Percentiles rank a stretch among this genome's conserved stretches.
Conservation (phyloP, 2,329 filamentous ascomycete genomes). For the Trichoderma harzianum region DNA sequence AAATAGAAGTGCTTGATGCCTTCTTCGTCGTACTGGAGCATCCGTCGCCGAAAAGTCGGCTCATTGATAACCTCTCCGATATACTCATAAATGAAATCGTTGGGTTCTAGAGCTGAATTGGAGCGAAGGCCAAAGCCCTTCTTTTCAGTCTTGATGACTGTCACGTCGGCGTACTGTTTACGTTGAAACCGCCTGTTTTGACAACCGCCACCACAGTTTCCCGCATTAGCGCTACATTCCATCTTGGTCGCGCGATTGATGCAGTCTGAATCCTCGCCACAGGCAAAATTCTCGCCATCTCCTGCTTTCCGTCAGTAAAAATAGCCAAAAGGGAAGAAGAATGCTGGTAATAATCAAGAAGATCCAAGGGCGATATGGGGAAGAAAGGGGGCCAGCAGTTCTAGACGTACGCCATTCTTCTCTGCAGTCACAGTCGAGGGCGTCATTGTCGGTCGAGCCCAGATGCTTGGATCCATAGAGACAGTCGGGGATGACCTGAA, state of each 20-base stretch:
- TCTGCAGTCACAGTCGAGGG: conserved; percentile 89
- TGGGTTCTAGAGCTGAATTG: conserved; percentile 69
- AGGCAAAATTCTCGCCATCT: conserved; percentile 72
- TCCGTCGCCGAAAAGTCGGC: conserved; percentile 79
- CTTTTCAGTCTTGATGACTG: conserved; percentile 96
- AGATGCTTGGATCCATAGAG: conserved; percentile 89
- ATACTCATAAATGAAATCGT: conserved; percentile 97
- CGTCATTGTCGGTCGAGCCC: conserved; percentile 84
- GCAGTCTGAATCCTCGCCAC: conserved; percentile 94
- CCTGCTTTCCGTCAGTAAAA: conserved; percentile 37
- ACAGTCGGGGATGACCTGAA: conserved; percentile 79
- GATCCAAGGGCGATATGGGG: not conserved
- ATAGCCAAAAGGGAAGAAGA: not conserved
- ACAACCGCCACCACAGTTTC: conserved; percentile 82
- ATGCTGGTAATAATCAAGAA: conserved; percentile 2
- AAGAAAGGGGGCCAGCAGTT: not conserved
- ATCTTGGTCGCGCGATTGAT: conserved; percentile 98
- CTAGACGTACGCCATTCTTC: conserved; percentile 85
- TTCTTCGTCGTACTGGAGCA: conserved; percentile 90
- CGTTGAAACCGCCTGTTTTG: conserved; percentile 94
- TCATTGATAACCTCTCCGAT: conserved; percentile 98
- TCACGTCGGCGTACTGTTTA: conserved; percentile 84
- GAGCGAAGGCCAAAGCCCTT: conserved; percentile 92
- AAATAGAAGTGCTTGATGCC: conserved; percentile 99
- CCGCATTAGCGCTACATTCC: conserved; percentile 77